Evolutionary conservation across 1,284 basidiomycete species (phyloP).

Genomic region (Cystobasidium pallidum): DNA sequence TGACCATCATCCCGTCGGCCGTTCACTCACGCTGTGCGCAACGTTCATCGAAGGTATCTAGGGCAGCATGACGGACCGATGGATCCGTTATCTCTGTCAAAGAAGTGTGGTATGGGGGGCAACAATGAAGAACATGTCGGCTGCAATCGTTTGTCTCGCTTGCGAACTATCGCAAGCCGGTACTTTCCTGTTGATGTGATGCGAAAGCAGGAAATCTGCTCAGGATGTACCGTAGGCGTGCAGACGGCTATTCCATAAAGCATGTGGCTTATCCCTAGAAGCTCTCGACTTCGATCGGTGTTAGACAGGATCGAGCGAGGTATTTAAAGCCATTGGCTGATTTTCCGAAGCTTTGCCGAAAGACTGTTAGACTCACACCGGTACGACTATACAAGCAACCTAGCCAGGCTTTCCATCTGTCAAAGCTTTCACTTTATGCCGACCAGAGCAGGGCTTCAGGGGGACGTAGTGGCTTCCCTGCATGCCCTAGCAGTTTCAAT

Average conservation of each 20-base stretch:
- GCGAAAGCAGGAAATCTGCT: neutral
- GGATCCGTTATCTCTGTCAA: neutral
- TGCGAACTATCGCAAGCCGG: neutral
- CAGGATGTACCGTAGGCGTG: neutral
- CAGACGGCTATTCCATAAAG: neutral
- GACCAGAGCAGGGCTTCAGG: no score
- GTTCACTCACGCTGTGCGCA: neutral
- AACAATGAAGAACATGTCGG: neutral
- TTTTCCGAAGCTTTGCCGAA: neutral
- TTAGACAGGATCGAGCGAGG: neutral
- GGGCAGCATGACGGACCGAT: neutral
- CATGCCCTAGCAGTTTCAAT: no score
- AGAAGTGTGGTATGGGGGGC: neutral
- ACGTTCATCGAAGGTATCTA: neutral
- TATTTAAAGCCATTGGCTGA: neutral
- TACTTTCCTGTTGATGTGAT: neutral
- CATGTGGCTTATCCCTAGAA: neutral
- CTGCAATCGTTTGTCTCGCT: neutral
- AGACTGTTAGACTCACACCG: no score
- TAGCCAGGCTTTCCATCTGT: no score
- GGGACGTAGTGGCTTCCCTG: no score
- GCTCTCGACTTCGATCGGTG: constrained; percentile 1
- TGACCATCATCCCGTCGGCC: neutral
- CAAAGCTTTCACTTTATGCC: no score
- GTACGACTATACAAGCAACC: no score